These are phyloP conservation scores for Scortechinia acanthostroma DNA, from an alignment of 2,329 filamentous ascomycete species.

Conservation along the genomic window DNA sequence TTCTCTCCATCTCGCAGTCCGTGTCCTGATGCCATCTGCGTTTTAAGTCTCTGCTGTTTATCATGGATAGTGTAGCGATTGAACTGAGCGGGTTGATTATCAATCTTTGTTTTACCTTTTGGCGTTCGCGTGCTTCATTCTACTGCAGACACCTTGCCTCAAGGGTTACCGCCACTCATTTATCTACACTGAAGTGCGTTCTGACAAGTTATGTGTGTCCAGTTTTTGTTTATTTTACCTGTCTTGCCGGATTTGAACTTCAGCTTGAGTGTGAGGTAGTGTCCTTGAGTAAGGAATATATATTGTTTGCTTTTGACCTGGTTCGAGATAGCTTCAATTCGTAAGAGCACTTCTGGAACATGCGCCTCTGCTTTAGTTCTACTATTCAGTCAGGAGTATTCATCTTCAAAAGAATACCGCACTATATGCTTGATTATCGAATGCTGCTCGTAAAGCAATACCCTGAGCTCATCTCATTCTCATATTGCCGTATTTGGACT, in stretches of 20 bases:
- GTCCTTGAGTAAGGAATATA: neutral
- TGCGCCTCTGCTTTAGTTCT: too few species aligned
- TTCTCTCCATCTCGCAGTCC: too few species aligned
- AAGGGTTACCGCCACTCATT: neutral
- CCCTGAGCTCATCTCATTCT: too few species aligned
- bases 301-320: neutral
- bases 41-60: conserved; percentile 10
- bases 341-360: too few species aligned
- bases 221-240: conserved; percentile 16
- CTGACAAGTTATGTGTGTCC: neutral
- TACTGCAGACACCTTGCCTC: conserved; percentile 5
- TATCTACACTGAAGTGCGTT: neutral
- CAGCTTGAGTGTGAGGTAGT: conserved; percentile 1
- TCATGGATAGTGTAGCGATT: conserved; percentile 18
- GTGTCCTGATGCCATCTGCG: conserved; percentile 2
- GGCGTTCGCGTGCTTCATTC: conserved; percentile 9
- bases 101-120: conserved; percentile 8
- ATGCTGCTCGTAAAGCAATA: too few species aligned
- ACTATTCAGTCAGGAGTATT: too few species aligned
- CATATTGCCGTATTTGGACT: too few species aligned
- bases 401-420: too few species aligned
- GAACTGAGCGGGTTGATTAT: conserved; percentile 15
- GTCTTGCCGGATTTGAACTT: conserved; percentile 10
- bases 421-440: too few species aligned
- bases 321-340: neutral